Evolutionary conservation across 768 basidiomycete genomes (phyloP).

Genomic region (Suillus discolor): DNA sequence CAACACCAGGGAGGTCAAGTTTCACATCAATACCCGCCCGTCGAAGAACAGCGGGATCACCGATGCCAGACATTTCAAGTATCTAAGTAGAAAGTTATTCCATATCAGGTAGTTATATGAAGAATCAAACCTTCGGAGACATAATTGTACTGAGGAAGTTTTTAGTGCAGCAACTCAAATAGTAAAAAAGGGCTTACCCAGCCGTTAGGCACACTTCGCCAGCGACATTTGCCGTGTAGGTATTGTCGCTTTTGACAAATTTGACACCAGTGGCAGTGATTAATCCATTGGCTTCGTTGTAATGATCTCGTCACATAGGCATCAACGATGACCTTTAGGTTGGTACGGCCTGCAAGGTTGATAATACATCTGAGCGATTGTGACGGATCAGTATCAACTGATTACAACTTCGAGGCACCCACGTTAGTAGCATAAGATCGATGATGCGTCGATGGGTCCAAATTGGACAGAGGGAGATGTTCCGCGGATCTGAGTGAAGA

Average conservation of each 20-base stretch:
- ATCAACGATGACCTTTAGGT: conserved; percentile 28
- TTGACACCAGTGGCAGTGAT: conserved; percentile 47
- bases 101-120: not conserved
- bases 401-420: not conserved
- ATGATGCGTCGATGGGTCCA: not conserved
- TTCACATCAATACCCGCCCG: conserved; percentile 39
- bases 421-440: not conserved
- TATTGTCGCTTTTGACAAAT: conserved; percentile 37
- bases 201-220: conserved; percentile 55
- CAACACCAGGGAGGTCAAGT: conserved; percentile 43
- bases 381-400: not conserved
- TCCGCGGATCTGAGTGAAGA: not conserved
- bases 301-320: conserved; percentile 34
- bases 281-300: conserved; percentile 22
- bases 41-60: conserved; percentile 41
- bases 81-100: conserved; percentile 38
- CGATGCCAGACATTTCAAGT: conserved; percentile 62
- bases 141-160: conserved; percentile 38
- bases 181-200: conserved; percentile 30
- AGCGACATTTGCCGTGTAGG: conserved; percentile 39
- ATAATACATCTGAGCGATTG: conserved; percentile 22
- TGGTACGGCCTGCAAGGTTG: conserved; percentile 27
- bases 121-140: conserved; percentile 26
- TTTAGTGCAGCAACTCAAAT: not conserved
- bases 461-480: not conserved